A percentile compares a stretch with the other conserved stretches of the same genome.
phyloP scores from a whole-genome alignment of 2,329 filamentous ascomycete species.

The Parastagonospora nodorum region DNA sequence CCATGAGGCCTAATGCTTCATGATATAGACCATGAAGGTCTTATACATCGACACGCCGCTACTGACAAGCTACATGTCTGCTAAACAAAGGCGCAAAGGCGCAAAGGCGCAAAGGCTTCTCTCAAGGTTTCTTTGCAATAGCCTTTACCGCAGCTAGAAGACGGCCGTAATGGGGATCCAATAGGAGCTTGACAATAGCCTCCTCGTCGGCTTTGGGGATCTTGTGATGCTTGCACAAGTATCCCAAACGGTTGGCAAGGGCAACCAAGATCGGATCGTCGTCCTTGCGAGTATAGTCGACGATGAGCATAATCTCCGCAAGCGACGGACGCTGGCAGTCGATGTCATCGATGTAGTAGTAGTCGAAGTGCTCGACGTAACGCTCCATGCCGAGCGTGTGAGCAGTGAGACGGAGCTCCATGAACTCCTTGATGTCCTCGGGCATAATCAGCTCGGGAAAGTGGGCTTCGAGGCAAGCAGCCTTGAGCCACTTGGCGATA shows the following conservation, averaged over 20 bases:
- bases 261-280: conserved; percentile 3
- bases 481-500: conserved; percentile 7
- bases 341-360: not conserved
- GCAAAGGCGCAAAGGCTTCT: no score
- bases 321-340: not conserved
- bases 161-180: not conserved
- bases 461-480: not conserved
- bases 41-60: no score
- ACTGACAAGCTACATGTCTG: no score
- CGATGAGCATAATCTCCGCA: conserved; percentile 1
- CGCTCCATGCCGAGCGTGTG: conserved; percentile 6
- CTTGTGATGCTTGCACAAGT: conserved; percentile 3
- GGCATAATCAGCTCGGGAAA: conserved; percentile 1
- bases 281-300: not conserved
- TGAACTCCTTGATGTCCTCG: not conserved
- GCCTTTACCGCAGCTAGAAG: conserved; percentile 1
- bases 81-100: no score
- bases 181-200: not conserved
- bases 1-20: no score
- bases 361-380: conserved; percentile 6
- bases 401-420: conserved; percentile 6
- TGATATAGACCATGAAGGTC: no score
- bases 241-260: conserved; percentile 9
- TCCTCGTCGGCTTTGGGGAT: not conserved
- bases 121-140: no score